Base-by-base conservation (phyloP, 2,329 filamentous ascomycete genomes). In the Neofusicoccum kwambonambiense region DNA sequence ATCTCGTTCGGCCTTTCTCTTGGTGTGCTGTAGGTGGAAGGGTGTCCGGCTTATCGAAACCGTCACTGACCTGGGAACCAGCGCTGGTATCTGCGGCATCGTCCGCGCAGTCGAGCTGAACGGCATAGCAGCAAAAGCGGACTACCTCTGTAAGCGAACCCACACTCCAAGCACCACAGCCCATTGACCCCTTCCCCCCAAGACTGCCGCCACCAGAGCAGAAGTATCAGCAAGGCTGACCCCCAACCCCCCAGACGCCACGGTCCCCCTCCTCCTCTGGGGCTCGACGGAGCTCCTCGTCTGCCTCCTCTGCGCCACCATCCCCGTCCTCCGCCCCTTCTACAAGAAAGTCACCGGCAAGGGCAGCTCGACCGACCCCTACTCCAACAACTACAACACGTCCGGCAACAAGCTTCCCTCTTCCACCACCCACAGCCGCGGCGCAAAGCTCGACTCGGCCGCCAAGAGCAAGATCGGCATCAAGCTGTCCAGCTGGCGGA, bases 261-360 rank as follows among this genome's bases (percentile, higher is more conserved):
- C 72, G 8, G 65, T 72, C 2, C 71, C 70, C 37, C 73, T 73
- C 69, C 69, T 74, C 13, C 66, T 75, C 11, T 75, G 72, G 73
- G 73, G 72, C 8, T 70, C 69, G 7, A 74, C 73, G 19, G 71
- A 81, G 68, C 70, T 81, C 61, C 78, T 79, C 62, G 84, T 83
- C 58, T 82, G 79, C 9, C 80, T 82, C 47, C 80, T 77, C 12
- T 84, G 80, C 35, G 83, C 81, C 65, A 83, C 86, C 74, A 84
- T 85, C 69, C 84, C 84, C 9, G 70, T 74, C 31, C 69, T 75
- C 0, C 71, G 73, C 3, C 73, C 73, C 15, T 77, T 81, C 67
- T 85, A 83, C 2, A 57, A 57, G 35, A 57, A 57, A 34, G 34
- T 57, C 35, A 22, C 17, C 52, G 39, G 39, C 52, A 44, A 44